Conservation (phyloP, 1,284 basidiomycete species). For the Marasmius tenuissimus region DNA sequence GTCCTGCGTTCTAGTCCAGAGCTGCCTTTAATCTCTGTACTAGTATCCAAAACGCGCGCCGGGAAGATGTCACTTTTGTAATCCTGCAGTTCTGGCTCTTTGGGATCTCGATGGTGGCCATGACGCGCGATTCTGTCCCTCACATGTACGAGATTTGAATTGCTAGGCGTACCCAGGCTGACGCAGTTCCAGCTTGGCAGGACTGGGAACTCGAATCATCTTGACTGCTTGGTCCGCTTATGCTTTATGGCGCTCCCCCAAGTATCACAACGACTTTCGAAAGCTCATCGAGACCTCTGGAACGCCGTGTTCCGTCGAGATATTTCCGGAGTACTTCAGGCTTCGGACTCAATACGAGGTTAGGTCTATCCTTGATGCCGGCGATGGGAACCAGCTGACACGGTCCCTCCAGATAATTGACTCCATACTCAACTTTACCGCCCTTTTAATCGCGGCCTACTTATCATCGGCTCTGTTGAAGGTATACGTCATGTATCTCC, state of each 20-base stretch:
- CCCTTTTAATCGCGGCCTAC: conserved; percentile 39
- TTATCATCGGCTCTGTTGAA: conserved; percentile 48
- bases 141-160: conserved; percentile 41
- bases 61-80: conserved; percentile 53
- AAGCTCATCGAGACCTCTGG: conserved; percentile 37
- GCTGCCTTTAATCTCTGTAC: not conserved
- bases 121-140: conserved; percentile 52
- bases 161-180: not conserved
- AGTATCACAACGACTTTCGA: conserved; percentile 33
- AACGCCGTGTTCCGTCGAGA: conserved; percentile 47
- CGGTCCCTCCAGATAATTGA: conserved; percentile 42
- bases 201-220: conserved; percentile 45
- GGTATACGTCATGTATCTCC: conserved; percentile 25
- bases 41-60: conserved; percentile 45
- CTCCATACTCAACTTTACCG: conserved; percentile 43
- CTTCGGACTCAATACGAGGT: conserved; percentile 45
- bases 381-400: not conserved
- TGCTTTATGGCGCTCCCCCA: conserved; percentile 44
- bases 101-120: conserved; percentile 49
- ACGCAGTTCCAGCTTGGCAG: conserved; percentile 38
- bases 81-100: conserved; percentile 60
- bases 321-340: conserved; percentile 45
- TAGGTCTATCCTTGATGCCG: conserved; percentile 5
- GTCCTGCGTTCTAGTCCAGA: not conserved
- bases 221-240: conserved; percentile 53